These are phyloP conservation scores for Cytospora schulzeri DNA, from an alignment of 2,329 filamentous ascomycete genomes.

Conservation along the genomic window DNA sequence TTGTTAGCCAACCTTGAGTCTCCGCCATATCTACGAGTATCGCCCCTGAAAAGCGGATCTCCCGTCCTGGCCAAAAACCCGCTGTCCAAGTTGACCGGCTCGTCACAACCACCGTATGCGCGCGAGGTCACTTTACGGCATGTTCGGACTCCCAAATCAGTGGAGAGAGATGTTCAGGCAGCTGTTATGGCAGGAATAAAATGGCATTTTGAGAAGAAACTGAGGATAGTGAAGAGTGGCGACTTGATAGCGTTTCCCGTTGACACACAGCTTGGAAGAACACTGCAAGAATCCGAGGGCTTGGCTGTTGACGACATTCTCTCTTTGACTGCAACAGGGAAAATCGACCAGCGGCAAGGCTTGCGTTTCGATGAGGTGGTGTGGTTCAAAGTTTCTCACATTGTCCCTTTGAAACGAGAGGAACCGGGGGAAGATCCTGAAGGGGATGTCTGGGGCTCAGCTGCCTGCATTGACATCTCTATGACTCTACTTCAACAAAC, in stretches of 20 bases:
- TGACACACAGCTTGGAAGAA: constrained; percentile 80
- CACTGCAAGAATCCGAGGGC: constrained; percentile 68
- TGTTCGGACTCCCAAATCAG: constrained; percentile 84
- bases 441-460: constrained; percentile 79
- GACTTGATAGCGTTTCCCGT: constrained; percentile 89
- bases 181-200: constrained; percentile 86
- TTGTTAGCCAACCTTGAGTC: constrained; percentile 83
- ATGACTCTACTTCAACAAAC: constrained; percentile 90
- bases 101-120: constrained; percentile 60
- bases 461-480: constrained; percentile 82
- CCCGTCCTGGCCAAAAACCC: constrained; percentile 53
- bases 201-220: constrained; percentile 80
- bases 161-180: constrained; percentile 81
- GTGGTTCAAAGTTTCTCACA: constrained; percentile 89
- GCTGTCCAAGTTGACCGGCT: constrained; percentile 57
- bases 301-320: constrained; percentile 73
- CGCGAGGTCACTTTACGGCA: constrained; percentile 85
- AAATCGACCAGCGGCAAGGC: constrained; percentile 33
- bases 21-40: constrained; percentile 76
- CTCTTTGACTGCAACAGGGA: constrained; percentile 50
- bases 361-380: constrained; percentile 65
- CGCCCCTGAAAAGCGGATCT: constrained; percentile 60
- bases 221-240: constrained; percentile 80
- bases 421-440: constrained; percentile 60
- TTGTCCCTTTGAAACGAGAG: constrained; percentile 58